phyloP scores from a whole-genome alignment of 2,329 filamentous ascomycete genomes.

The Seiridium cupressi region DNA sequence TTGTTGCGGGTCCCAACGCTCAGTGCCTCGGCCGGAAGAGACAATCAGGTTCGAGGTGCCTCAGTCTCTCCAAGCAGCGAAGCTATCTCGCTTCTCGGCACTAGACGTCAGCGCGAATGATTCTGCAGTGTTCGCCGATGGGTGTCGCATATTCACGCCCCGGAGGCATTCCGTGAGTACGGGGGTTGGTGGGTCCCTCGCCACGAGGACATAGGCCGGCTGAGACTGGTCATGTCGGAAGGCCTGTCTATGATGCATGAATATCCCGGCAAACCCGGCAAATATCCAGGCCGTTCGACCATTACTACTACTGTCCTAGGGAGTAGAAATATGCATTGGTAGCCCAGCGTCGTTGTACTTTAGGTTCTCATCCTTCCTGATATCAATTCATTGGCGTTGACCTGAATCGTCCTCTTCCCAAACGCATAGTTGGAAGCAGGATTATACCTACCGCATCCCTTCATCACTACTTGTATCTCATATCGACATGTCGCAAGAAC shows the following conservation, averaged over 20 bases:
- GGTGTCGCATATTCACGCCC: not conserved
- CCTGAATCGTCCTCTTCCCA: not conserved
- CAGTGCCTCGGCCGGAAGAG: too few relatives aligned
- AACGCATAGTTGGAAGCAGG: not conserved
- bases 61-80: not conserved
- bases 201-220: not conserved
- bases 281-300: too few relatives aligned
- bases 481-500: constrained; percentile 15
- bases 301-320: too few relatives aligned
- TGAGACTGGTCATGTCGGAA: not conserved
- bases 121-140: not conserved
- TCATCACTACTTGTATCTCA: not conserved
- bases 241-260: too few relatives aligned
- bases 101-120: not conserved
- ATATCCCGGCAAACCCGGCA: too few relatives aligned
- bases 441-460: not conserved
- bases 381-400: not conserved
- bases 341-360: not conserved
- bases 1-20: too few relatives aligned
- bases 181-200: not conserved
- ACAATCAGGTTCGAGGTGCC: not conserved
- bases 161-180: not conserved
- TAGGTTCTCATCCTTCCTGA: not conserved
- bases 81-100: not conserved
- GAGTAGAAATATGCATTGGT: not conserved